Evolutionary conservation across 2,329 filamentous ascomycete genomes (phyloP).

Genomic region (Coniella lustricola): DNA sequence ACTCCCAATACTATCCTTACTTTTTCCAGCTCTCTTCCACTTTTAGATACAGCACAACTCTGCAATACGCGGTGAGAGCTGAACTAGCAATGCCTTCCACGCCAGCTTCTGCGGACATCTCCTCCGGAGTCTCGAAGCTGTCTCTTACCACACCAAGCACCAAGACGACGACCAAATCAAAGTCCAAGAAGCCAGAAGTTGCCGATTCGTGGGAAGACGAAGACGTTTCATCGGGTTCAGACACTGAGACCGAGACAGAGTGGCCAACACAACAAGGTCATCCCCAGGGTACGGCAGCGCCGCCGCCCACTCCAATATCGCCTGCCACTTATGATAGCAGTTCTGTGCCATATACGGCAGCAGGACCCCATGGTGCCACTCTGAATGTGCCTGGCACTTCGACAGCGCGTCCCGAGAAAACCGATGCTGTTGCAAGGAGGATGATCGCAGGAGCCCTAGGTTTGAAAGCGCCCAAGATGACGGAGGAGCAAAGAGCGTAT

Average conservation of each 20-base stretch:
- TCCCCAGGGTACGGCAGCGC: conserved; percentile 34
- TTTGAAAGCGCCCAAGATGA: conserved; percentile 70
- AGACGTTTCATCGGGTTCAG: conserved; percentile 39
- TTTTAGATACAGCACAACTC: neutral
- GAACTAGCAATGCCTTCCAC: conserved; percentile 12
- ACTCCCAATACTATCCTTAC: no score
- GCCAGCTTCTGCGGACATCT: conserved; percentile 12
- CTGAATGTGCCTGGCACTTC: conserved; percentile 2
- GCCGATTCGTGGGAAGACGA: conserved; percentile 78
- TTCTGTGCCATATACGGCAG: conserved; percentile 4
- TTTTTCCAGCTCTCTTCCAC: no score
- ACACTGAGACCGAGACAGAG: conserved; percentile 26
- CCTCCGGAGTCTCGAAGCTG: conserved; percentile 23
- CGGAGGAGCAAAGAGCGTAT: conserved; percentile 83
- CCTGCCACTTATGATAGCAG: conserved; percentile 32
- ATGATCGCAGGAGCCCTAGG: conserved; percentile 88
- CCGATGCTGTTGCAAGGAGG: conserved; percentile 79
- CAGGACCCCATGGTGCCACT: conserved; percentile 1
- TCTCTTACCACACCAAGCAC: conserved; percentile 21
- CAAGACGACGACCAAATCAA: conserved; percentile 20
- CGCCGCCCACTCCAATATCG: conserved; percentile 61
- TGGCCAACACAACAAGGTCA: conserved; percentile 19
- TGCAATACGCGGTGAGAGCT: neutral
- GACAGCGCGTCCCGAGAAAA: conserved; percentile 69
- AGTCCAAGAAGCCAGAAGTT: conserved; percentile 36